Conservation (phyloP, 2,329 filamentous ascomycete genomes). For the Cladophialophora exuberans region DNA sequence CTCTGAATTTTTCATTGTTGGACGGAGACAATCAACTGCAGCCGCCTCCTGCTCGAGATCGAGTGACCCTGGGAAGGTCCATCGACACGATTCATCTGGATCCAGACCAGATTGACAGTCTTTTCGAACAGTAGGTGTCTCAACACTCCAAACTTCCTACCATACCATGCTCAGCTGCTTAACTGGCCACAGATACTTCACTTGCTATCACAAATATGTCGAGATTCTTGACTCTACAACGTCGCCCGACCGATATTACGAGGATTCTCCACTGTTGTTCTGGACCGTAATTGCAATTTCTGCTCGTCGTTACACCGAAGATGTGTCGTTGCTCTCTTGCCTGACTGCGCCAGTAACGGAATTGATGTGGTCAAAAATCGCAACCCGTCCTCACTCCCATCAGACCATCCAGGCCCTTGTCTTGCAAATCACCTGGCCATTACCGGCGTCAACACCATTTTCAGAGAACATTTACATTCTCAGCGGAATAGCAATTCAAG, state of each 20-base stretch:
- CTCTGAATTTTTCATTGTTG: neutral
- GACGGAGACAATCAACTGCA: neutral
- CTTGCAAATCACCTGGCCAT: conserved; percentile 3
- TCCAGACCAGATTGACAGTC: neutral
- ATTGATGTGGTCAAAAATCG: neutral
- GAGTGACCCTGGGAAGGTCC: neutral
- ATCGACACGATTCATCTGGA: neutral
- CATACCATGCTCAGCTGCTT: neutral
- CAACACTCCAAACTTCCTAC: neutral
- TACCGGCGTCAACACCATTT: neutral
- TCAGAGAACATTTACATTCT: neutral
- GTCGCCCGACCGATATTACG: neutral
- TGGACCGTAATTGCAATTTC: conserved; percentile 3
- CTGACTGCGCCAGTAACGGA: neutral
- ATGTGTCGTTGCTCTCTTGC: neutral
- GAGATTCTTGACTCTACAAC: neutral
- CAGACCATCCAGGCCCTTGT: neutral
- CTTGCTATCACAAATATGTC: neutral
- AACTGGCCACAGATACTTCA: neutral
- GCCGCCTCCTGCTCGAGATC: neutral
- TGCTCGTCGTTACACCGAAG: neutral
- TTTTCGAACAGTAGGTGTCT: conserved; percentile 1
- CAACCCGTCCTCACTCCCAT: neutral
- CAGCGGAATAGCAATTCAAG: conserved; percentile 4
- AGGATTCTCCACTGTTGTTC: conserved; percentile 1